Conservation (phyloP, 148 eudicot species). For the Spergularia marina region DNA sequence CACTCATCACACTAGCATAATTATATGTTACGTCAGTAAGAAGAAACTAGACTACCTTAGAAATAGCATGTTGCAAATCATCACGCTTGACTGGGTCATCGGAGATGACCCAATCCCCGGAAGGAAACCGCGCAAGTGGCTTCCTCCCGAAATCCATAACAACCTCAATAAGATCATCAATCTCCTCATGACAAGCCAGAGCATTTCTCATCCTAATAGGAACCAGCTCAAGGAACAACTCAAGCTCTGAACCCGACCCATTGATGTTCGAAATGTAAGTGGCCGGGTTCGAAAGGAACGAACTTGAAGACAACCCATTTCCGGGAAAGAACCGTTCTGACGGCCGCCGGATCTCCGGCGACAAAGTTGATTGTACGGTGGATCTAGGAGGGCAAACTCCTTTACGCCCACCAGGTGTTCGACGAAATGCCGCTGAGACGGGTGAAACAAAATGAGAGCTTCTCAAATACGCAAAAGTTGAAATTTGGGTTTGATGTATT, state of each 20-base stretch:
- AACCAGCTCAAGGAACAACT: conserved; percentile 74
- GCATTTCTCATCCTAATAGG: conserved; percentile 69
- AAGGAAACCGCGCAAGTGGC: conserved; percentile 90
- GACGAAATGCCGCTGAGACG: conserved; percentile 68
- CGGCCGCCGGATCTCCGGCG: conserved; percentile 79
- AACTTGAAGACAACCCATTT: conserved; percentile 53
- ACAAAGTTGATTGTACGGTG: conserved; percentile 33
- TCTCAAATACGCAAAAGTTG: conserved; percentile 45
- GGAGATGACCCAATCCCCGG: conserved; percentile 92
- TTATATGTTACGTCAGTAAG: background rate
- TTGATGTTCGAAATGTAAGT: conserved; percentile 27
- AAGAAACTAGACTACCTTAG: conserved; percentile 54
- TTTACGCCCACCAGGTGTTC: conserved; percentile 48
- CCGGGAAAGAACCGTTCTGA: conserved; percentile 47
- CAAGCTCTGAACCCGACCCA: conserved; percentile 52
- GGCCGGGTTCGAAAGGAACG: conserved; percentile 20
- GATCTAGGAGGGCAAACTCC: conserved; percentile 37
- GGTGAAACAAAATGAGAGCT: conserved; percentile 27
- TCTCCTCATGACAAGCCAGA: conserved; percentile 56
- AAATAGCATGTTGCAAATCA: conserved; percentile 72
- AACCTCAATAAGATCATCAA: conserved; percentile 72
- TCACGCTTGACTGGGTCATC: conserved; percentile 65
- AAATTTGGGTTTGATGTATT: conserved; percentile 40
- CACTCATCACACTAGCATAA: background rate
- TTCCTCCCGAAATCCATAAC: conserved; percentile 94